These are phyloP conservation scores for Pythium rishiriense DNA, from an alignment of 352 stramenopile genomes.

Conservation along the genomic window DNA sequence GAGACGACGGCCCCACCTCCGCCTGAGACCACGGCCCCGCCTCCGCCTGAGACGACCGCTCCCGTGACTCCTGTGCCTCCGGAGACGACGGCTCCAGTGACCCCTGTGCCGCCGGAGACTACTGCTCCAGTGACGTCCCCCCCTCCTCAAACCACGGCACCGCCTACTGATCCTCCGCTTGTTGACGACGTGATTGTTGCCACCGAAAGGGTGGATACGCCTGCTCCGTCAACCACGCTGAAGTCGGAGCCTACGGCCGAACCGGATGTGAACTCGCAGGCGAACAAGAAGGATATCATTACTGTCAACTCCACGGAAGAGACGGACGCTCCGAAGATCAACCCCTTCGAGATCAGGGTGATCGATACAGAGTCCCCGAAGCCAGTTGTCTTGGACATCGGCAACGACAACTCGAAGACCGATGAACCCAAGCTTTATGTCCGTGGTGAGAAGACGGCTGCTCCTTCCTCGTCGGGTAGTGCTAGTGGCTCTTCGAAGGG, in stretches of 20 bases:
- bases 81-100: not conserved
- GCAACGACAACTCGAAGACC: slow-evolving; percentile 29
- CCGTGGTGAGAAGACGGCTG: slow-evolving; percentile 30
- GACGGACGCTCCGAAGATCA: slow-evolving; percentile 10
- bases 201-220: not conserved
- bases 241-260: not conserved
- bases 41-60: not conserved
- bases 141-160: not conserved
- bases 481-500: not conserved
- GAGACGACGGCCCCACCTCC: slow-evolving; percentile 16
- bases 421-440: slow-evolving; percentile 48
- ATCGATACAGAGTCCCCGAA: slow-evolving; percentile 33
- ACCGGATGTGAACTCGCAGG: not conserved
- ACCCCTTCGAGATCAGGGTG: slow-evolving; percentile 60
- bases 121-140: not conserved
- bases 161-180: not conserved
- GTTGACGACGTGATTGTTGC: not conserved
- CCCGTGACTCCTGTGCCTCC: not conserved
- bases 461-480: not conserved
- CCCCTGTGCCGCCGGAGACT: not conserved
- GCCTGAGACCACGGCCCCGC: not conserved
- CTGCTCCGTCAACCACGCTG: not conserved
- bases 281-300: slow-evolving; percentile 22
- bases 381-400: slow-evolving; percentile 53
- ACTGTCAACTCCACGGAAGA: slow-evolving; percentile 9